Evolutionary conservation across 1,284 basidiomycete species (phyloP).

Genomic region (Pyrrhoderma noxium): DNA sequence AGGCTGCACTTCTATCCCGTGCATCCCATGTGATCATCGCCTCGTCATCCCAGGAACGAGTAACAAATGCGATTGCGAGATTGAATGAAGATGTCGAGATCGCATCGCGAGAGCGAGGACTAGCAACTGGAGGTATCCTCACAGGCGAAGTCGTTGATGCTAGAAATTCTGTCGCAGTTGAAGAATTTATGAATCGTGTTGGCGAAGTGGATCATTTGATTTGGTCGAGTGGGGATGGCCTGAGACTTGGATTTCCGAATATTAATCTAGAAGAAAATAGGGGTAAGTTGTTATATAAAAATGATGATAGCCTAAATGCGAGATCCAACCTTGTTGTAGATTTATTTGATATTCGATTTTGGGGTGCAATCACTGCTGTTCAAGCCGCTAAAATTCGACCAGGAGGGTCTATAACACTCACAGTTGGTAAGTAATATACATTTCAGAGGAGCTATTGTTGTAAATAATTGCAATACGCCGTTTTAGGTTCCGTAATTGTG

Average conservation of each 20-base stretch:
- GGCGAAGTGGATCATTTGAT: slow-evolving; percentile 21
- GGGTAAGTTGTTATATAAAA: slow-evolving; percentile 2
- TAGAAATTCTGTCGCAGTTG: slow-evolving; percentile 3
- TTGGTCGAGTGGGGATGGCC: slow-evolving; percentile 19
- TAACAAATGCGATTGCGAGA: slow-evolving; percentile 12
- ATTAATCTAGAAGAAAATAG: slow-evolving; percentile 14
- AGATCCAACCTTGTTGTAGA: neutral
- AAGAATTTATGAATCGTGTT: slow-evolving; percentile 12
- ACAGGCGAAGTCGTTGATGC: slow-evolving; percentile 18
- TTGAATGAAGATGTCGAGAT: slow-evolving; percentile 2
- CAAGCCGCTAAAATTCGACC: slow-evolving; percentile 18
- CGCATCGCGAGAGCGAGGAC: neutral
- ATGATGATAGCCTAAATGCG: neutral
- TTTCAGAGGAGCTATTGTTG: neutral
- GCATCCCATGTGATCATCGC: slow-evolving; percentile 19
- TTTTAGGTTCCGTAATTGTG: slow-evolving; percentile 15
- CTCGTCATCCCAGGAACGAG: slow-evolving; percentile 17
- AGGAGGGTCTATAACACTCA: slow-evolving; percentile 19
- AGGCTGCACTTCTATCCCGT: slow-evolving; percentile 14
- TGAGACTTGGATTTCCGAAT: slow-evolving; percentile 12
- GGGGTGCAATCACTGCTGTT: slow-evolving; percentile 19
- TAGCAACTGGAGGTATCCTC: slow-evolving; percentile 7
- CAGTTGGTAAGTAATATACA: slow-evolving; percentile 14
- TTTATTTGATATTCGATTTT: slow-evolving; percentile 21
- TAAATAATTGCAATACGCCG: neutral